These are phyloP conservation scores for Pichia cactophila DNA, from an alignment of 1,139 yeast species.

Conservation along the genomic window DNA sequence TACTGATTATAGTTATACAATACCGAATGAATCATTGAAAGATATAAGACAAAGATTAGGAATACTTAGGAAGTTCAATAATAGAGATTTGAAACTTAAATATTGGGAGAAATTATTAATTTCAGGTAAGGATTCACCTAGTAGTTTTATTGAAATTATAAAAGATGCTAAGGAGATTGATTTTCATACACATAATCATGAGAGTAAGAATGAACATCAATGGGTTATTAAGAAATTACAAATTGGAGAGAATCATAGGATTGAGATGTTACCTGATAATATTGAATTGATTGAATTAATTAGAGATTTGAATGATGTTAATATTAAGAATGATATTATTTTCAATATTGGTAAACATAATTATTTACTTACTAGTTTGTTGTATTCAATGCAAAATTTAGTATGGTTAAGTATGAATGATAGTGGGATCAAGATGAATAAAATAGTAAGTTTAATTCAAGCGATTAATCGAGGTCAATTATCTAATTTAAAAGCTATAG, in stretches of 20 bases:
- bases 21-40: not conserved
- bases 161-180: not conserved
- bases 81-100: not conserved
- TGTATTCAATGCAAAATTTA: constrained; percentile 8
- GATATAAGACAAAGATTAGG: constrained; percentile 3
- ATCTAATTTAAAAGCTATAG: constrained; percentile 5
- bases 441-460: constrained; percentile 9
- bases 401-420: constrained; percentile 11
- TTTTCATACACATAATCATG: constrained; percentile 5
- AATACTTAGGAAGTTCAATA: constrained; percentile 1
- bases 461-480: constrained; percentile 11
- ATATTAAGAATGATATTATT: constrained; percentile 1
- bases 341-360: constrained; percentile 7
- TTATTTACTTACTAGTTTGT: constrained; percentile 4
- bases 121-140: constrained; percentile 8
- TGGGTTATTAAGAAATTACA: constrained; percentile 13
- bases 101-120: constrained; percentile 8
- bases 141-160: constrained; percentile 9
- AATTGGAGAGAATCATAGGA: constrained; percentile 4
- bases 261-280: constrained; percentile 13
- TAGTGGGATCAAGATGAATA: constrained; percentile 1
- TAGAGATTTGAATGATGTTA: constrained; percentile 8
- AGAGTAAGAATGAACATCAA: constrained; percentile 2
- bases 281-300: constrained; percentile 9
- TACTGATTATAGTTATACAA: constrained; percentile 3